Conservation (phyloP, 176 grass and related monocot genomes). For the Triticum dicoccoides region DNA sequence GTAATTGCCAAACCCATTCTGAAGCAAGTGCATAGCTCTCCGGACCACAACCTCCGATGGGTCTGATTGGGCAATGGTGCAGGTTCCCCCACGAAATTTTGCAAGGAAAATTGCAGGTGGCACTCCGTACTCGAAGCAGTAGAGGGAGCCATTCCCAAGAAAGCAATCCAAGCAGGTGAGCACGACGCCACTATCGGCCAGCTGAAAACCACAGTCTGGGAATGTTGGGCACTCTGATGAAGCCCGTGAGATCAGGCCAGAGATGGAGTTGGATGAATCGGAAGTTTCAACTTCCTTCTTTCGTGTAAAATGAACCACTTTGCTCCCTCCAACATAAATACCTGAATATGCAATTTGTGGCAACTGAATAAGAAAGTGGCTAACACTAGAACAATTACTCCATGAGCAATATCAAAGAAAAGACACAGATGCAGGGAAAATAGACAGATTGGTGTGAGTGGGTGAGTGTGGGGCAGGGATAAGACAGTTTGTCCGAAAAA, state of each 20-base stretch:
- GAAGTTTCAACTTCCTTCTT: conserved; percentile 70
- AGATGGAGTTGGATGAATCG: conserved; percentile 48
- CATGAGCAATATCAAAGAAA: background rate
- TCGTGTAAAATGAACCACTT: conserved; percentile 93
- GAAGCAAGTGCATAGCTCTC: conserved; percentile 87
- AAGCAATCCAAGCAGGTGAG: conserved; percentile 93
- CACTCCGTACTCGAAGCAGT: conserved; percentile 82
- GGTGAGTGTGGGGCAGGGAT: background rate
- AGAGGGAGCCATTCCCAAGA: conserved; percentile 73
- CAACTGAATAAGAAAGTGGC: background rate
- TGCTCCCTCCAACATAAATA: conserved; percentile 98
- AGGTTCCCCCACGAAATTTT: conserved; percentile 85
- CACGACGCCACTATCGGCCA: conserved; percentile 62
- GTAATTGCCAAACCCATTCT: conserved; percentile 88
- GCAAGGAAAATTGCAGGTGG: conserved; percentile 74
- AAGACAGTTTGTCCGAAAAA: background rate
- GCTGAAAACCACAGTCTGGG: conserved; percentile 96
- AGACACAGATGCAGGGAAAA: background rate
- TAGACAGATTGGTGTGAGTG: background rate
- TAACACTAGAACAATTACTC: background rate
- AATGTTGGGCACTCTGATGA: conserved; percentile 70
- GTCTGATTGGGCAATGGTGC: conserved; percentile 84
- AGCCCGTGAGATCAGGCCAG: conserved; percentile 38
- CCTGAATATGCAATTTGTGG: conserved; percentile 33
- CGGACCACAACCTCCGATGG: conserved; percentile 57